Evolutionary conservation across 2,329 filamentous ascomycete genomes (phyloP).

Genomic region (Ophiognomonia clavigignenti-juglandacearum): DNA sequence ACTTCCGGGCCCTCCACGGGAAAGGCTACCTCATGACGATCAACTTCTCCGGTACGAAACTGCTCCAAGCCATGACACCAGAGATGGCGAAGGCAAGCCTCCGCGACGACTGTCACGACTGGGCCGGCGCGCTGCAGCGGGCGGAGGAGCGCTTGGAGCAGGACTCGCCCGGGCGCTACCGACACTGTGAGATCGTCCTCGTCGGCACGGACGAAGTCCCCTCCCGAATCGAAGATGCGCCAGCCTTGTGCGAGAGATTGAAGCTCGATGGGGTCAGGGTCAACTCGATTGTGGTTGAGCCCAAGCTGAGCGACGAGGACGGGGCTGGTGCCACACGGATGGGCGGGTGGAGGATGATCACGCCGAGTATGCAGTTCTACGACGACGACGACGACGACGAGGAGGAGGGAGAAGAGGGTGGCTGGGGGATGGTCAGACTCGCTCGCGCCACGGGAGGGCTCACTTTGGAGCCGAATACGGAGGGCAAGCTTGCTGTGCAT

Average conservation of each 20-base stretch:
- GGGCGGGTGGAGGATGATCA: background rate
- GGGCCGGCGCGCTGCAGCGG: constrained; percentile 3
- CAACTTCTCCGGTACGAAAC: constrained; percentile 25
- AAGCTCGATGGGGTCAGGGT: background rate
- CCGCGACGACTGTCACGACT: constrained; percentile 10
- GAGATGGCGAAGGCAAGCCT: constrained; percentile 15
- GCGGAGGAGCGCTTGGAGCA: constrained; percentile 7
- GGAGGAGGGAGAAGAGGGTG: background rate
- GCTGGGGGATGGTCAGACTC: constrained; percentile 7
- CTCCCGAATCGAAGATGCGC: background rate
- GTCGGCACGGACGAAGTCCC: constrained; percentile 10
- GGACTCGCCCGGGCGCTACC: constrained; percentile 5
- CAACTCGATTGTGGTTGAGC: constrained; percentile 9
- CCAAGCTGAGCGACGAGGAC: background rate
- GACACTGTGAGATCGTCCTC: constrained; percentile 7
- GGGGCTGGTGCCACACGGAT: constrained; percentile 2
- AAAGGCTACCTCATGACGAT: constrained; percentile 12
- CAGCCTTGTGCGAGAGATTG: constrained; percentile 1
- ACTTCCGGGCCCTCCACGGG: constrained; percentile 10
- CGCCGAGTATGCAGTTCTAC: background rate
- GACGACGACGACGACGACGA: background rate
- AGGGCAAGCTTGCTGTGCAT: constrained; percentile 11
- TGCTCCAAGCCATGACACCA: constrained; percentile 23
- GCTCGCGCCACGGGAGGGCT: constrained; percentile 11
- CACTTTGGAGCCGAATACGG: constrained; percentile 6